Base-by-base conservation (phyloP, 2,329 filamentous ascomycete genomes). In the Neonectria faginata region DNA sequence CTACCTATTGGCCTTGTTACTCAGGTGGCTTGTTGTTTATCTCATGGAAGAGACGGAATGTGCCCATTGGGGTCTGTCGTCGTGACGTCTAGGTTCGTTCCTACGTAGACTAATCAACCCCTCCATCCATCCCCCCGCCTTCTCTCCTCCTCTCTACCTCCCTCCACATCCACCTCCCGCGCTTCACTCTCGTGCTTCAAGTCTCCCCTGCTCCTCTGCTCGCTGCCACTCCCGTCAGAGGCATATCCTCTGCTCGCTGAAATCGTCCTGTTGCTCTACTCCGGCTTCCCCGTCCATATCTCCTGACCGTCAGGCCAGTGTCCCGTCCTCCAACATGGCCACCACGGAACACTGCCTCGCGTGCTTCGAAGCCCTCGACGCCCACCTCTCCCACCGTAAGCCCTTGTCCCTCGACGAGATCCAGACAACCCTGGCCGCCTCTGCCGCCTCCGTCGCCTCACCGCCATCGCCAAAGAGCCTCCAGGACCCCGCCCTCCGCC, bases 361-460 rank as follows among this genome's bases (percentile, higher is more conserved):
- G 80, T 97, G 94, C 83, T 98, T 99, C 84, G 96, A 99, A 81
- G 85, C 86, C 44, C 89, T 99, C 41, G 86, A 88, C 54, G 91
- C 94, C 58, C 87, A 89, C 65, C 92, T 97, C 70, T 87, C 93
- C 70, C 82, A 86, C 68, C 90, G 91, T 66, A 84, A 89, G 63
- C 82, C 92, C 11, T 83, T 94, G 72, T 85, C 83, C 53, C 88
- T 98, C 25, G 78, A 83, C 47, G 84, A 91, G 68, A 86, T 97
- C 65, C 88, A 95, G 80, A 82, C 88, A 18, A 88, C 91, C 8
- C 97, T 82, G 76, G 76, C 79, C 48, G 77, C 79, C 51, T 48
- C 20, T 47, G 14, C 44, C 27, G 14, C 44, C 27, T 27, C 71
- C 7, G 54, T 60, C 31, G 45, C 59, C 9, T 42, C 70, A 42